Evolutionary conservation across 1,284 basidiomycete genomes (phyloP).

Genomic region (Somion occarium): DNA sequence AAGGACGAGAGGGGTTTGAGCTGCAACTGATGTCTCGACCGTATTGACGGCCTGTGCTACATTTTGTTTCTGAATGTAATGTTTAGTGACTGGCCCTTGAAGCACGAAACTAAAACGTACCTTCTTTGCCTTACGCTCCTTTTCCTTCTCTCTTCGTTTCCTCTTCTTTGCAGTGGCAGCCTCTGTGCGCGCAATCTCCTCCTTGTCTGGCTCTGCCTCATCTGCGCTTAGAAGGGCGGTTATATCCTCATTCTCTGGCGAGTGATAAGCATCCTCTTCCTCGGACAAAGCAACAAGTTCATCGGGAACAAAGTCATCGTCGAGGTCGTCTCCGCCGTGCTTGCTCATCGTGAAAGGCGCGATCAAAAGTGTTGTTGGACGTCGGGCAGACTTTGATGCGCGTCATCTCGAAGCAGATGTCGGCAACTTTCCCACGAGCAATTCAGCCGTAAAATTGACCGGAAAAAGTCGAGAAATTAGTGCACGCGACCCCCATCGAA

Average conservation of each 20-base stretch:
- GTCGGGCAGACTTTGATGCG: conserved; percentile 2
- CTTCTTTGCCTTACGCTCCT: conserved; percentile 61
- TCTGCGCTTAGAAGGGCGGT: conserved; percentile 39
- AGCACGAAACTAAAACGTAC: conserved; percentile 28
- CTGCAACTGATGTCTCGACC: conserved; percentile 45
- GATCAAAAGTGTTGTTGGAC: not conserved
- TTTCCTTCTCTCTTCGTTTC: conserved; percentile 68
- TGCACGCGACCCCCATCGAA: not conserved
- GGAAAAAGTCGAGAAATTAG: not conserved
- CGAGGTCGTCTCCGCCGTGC: conserved; percentile 66
- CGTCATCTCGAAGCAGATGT: not conserved
- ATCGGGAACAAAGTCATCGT: conserved; percentile 75
- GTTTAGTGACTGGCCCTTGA: conserved; percentile 8
- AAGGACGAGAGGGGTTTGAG: conserved; percentile 50
- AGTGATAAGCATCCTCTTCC: conserved; percentile 46
- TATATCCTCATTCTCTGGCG: conserved; percentile 37
- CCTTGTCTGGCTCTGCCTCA: conserved; percentile 34
- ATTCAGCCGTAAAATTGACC: not conserved
- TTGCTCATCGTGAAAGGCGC: conserved; percentile 20
- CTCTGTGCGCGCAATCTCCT: conserved; percentile 17
- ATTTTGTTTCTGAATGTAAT: conserved; percentile 51
- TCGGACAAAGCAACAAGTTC: conserved; percentile 59
- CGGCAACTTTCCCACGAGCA: not conserved
- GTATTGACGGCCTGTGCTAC: conserved; percentile 41
- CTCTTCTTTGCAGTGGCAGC: conserved; percentile 49